A percentile compares a stretch with the other conserved stretches of the same genome.
phyloP scores from a whole-genome alignment of 2,329 filamentous ascomycete species.

The Fusarium veterinarium region DNA sequence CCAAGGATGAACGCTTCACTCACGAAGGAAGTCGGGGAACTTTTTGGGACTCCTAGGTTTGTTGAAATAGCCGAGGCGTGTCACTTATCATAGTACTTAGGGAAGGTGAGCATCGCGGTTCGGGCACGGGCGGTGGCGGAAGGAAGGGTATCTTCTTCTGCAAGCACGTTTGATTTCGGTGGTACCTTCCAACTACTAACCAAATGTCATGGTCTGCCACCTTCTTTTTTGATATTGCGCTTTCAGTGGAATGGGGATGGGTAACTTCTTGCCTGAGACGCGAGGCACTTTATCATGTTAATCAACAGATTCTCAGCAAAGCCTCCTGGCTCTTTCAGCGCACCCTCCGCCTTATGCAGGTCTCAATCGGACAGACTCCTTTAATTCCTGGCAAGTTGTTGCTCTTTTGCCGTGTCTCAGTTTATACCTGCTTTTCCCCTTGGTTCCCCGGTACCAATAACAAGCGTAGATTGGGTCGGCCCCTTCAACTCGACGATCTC shows the following conservation, averaged over 20 bases:
- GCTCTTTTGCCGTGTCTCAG: neutral
- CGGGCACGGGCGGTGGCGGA: neutral
- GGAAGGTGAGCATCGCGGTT: neutral
- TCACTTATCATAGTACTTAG: neutral
- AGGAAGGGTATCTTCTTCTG: neutral
- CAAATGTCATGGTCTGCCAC: conserved; percentile 7
- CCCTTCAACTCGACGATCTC: conserved; percentile 23
- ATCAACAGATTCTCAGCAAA: neutral
- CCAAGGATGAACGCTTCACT: neutral
- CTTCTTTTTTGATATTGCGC: conserved; percentile 1
- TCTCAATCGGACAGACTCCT: neutral
- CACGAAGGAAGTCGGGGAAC: neutral
- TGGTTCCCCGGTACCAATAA: neutral
- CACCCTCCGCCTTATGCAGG: neutral
- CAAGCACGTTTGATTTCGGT: conserved; percentile 33
- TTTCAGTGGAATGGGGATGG: neutral
- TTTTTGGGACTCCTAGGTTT: neutral
- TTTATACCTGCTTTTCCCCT: conserved; percentile 4
- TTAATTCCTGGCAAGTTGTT: neutral
- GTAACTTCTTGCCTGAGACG: neutral
- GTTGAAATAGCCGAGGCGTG: neutral
- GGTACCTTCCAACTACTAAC: conserved; percentile 1
- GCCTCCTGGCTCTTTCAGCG: neutral
- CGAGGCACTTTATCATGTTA: neutral
- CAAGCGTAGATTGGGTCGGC: conserved; percentile 17